Percentiles rank a stretch among this genome's conserved stretches.
phyloP scores from a whole-genome alignment of 768 basidiomycete species.

The Crucibulum laeve region DNA sequence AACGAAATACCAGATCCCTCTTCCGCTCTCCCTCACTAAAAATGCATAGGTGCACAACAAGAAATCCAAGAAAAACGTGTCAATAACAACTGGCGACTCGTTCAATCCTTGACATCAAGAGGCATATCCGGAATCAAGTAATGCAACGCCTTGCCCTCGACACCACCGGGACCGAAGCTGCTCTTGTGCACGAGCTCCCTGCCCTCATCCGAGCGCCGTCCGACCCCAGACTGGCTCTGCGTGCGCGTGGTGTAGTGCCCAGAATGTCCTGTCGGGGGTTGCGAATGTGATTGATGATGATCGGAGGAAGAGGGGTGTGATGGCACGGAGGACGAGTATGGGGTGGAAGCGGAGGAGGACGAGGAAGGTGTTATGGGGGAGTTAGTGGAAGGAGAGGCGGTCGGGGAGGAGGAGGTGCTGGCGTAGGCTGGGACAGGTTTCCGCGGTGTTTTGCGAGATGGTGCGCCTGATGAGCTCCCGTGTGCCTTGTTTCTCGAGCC shows the following conservation, averaged over 20 bases:
- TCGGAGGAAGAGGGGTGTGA: no score
- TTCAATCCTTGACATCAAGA: background rate
- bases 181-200: conserved; percentile 33
- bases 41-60: no score
- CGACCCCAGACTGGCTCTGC: conserved; percentile 10
- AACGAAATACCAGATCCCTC: no score
- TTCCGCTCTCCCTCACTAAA: no score
- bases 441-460: conserved; percentile 28
- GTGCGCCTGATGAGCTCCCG: background rate
- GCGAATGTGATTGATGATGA: no score
- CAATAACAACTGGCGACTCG: no score
- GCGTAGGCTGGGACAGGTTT: conserved; percentile 59
- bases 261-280: background rate
- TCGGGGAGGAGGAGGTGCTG: conserved; percentile 2
- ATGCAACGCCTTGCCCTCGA: conserved; percentile 40
- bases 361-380: conserved; percentile 8
- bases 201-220: background rate
- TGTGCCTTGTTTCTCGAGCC: background rate
- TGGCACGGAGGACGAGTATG: no score
- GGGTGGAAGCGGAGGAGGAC: no score
- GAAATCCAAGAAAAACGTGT: no score
- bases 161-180: conserved; percentile 37
- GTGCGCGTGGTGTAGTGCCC: conserved; percentile 3
- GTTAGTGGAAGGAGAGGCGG: conserved; percentile 13
- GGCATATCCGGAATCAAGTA: conserved; percentile 63